Conservation (phyloP, 495 filamentous ascomycete genomes). For the Aspergillus asperescens region DNA sequence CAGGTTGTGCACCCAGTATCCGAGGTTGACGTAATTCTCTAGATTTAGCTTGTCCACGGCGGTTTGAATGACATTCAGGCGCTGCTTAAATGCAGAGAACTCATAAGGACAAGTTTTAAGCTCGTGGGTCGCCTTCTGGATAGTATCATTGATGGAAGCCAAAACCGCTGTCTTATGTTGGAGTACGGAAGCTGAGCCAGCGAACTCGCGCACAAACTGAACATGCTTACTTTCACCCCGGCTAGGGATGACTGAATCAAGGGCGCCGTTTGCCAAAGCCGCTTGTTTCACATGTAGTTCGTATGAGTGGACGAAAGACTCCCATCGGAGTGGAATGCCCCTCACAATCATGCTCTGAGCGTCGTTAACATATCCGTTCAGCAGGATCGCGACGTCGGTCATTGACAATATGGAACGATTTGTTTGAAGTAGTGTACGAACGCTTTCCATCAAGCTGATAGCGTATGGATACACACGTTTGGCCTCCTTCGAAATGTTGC, state of each 20-base stretch:
- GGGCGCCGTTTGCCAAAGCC: conserved; percentile 49
- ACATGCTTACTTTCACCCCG: conserved; percentile 85
- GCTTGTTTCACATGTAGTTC: conserved; percentile 80
- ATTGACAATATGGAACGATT: conserved; percentile 74
- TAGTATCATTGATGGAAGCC: conserved; percentile 69
- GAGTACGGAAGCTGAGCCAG: conserved; percentile 71
- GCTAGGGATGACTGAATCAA: conserved; percentile 53
- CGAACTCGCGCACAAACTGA: conserved; percentile 92
- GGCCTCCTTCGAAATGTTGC: conserved; percentile 93
- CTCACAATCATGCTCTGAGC: conserved; percentile 74
- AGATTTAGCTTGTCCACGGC: conserved; percentile 92
- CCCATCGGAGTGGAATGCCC: conserved; percentile 87
- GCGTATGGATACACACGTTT: conserved; percentile 96
- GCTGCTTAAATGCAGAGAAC: conserved; percentile 63
- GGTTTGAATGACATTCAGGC: conserved; percentile 78
- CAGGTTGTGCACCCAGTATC: conserved; percentile 78
- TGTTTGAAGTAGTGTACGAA: conserved; percentile 83
- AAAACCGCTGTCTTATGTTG: conserved; percentile 80
- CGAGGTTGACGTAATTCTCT: conserved; percentile 88
- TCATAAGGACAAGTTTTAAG: conserved; percentile 84
- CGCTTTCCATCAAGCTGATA: conserved; percentile 96
- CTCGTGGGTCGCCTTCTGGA: conserved; percentile 75
- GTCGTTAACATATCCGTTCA: conserved; percentile 87
- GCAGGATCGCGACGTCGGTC: conserved; percentile 75
- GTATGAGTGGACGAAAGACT: conserved; percentile 94